Percentiles rank a stretch among this genome's conserved stretches.
Evolutionary conservation across 2,329 filamentous ascomycete genomes (phyloP).

Genomic region (Penicillium psychrosexuale): DNA sequence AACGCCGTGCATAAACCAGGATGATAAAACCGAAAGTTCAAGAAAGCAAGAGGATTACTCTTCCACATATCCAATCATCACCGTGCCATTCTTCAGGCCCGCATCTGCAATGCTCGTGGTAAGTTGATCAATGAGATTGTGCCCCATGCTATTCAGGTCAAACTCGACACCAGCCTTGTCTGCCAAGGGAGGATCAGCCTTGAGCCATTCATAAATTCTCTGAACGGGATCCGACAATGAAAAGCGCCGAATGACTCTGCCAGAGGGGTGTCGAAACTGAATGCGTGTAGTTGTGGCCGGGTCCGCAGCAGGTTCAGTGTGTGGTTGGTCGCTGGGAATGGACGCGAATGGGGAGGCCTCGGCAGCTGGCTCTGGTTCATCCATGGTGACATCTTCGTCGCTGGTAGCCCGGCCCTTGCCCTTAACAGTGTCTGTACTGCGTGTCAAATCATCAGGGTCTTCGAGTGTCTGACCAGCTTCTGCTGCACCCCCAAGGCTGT

Average conservation of each 20-base stretch:
- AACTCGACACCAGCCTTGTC: conserved; percentile 76
- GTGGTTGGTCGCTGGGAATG: conserved; percentile 70
- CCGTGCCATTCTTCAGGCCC: conserved; percentile 84
- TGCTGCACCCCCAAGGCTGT: conserved; percentile 66
- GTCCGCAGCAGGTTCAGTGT: conserved; percentile 71
- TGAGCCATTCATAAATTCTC: conserved; percentile 94
- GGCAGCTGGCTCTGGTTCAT: conserved; percentile 38
- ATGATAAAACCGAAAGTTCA: neutral
- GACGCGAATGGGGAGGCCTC: conserved; percentile 56
- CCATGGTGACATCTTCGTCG: conserved; percentile 35
- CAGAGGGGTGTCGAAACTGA: conserved; percentile 83
- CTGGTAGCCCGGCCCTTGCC: conserved; percentile 51
- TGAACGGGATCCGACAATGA: conserved; percentile 69
- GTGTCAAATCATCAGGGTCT: conserved; percentile 87
- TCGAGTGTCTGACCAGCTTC: conserved; percentile 54
- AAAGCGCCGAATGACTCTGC: conserved; percentile 86
- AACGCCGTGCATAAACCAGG: conserved; percentile 12
- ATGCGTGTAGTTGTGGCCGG: conserved; percentile 77
- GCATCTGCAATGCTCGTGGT: conserved; percentile 74
- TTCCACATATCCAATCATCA: conserved; percentile 90
- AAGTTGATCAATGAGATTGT: conserved; percentile 74
- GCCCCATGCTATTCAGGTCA: conserved; percentile 83
- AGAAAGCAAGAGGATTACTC: conserved; percentile 35
- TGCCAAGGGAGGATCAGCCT: conserved; percentile 72
- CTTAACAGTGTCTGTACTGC: conserved; percentile 51